Base-by-base conservation (phyloP, 306 rosid species). In the Dryas octopetala region DNA sequence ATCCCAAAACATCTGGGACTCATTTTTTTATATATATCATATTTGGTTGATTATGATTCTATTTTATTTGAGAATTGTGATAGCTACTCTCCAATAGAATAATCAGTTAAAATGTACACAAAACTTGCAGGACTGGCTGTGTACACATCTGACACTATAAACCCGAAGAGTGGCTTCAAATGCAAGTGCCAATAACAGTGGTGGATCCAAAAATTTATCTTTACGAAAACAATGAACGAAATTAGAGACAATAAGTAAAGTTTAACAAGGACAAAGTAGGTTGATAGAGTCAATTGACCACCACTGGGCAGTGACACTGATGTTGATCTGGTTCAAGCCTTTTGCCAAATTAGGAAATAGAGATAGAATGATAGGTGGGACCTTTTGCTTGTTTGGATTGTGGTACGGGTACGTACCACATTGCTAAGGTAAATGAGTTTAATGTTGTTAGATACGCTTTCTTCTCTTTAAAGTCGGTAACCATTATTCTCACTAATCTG, bases 321-420 rank as follows among this genome's bases (percentile, higher is more conserved):
- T 32, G 38, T 32, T 32, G 38, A 32, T 32, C 19, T 51, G n/a
- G 57, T 12, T 51, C 17, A 51, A 41, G 2, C 23, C 50, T 41
- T 69, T 77, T 84, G 74, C 86, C 79, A 74, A 40, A 83, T 82
- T 58, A 66, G 76, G 83, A 87, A 79, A 82, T 76, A 9, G 23
- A 48, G 7, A 53, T 32, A 32, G 3, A 73, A 53, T 71, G 57
- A 6, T 59, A 49, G 14, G 83, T 83, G 81, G 88, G 86, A 14
- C 74, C 83, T 66, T 76, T 49, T 80, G 80, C 68, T 48, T 68
- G 40, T 70, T 15, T 64, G 64, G 74, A 66, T 48, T 71, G 74
- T 76, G 81, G 89, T 91, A 89, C 93, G 87, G 81, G 62, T 79
- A 77, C 32, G 90, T 87, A 84, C 93, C 68, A 60, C 66, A 52